phyloP scores from a whole-genome alignment of 164 flowering plant genomes.

The Berberis thunbergii region DNA sequence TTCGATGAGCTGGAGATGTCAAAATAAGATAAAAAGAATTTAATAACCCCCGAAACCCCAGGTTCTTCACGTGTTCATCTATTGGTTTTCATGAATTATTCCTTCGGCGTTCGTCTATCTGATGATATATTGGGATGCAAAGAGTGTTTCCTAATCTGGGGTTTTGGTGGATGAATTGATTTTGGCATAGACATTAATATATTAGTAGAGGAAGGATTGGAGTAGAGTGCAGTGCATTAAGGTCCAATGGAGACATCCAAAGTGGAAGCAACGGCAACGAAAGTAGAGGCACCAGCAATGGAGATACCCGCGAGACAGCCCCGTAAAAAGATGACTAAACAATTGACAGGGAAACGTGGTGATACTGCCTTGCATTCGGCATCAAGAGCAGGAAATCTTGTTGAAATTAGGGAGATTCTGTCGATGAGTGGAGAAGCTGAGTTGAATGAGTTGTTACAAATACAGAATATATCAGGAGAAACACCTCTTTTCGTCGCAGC shows the following conservation, averaged over 20 bases:
- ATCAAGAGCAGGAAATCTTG: slow-evolving; percentile 59
- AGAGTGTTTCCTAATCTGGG: slow-evolving; percentile 25
- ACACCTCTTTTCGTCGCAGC: slow-evolving; percentile 82
- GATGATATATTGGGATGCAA: slow-evolving; percentile 5
- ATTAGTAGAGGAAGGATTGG: not conserved
- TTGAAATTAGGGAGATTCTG: slow-evolving; percentile 35
- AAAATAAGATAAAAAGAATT: not conserved
- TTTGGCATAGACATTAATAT: slow-evolving; percentile 3
- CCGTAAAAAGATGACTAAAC: slow-evolving; percentile 76
- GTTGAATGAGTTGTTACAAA: slow-evolving; percentile 40
- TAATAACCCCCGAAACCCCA: slow-evolving; percentile 6
- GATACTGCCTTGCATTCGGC: slow-evolving; percentile 70
- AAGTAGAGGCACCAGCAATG: too few species aligned
- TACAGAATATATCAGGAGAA: slow-evolving; percentile 80
- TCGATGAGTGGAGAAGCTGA: slow-evolving; percentile 31
- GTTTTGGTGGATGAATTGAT: slow-evolving; percentile 20
- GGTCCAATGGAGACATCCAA: not conserved
- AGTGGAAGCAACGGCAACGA: not conserved
- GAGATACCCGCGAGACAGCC: slow-evolving; percentile 8
- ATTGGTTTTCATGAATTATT: not conserved
- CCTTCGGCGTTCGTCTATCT: not conserved
- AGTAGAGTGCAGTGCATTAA: slow-evolving; percentile 1
- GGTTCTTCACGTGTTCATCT: slow-evolving; percentile 9
- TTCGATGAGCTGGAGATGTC: slow-evolving; percentile 9
- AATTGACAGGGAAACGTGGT: slow-evolving; percentile 68